These are phyloP conservation scores for Anthostomella pinea DNA, from an alignment of 2,329 filamentous ascomycete genomes.

Conservation along the genomic window DNA sequence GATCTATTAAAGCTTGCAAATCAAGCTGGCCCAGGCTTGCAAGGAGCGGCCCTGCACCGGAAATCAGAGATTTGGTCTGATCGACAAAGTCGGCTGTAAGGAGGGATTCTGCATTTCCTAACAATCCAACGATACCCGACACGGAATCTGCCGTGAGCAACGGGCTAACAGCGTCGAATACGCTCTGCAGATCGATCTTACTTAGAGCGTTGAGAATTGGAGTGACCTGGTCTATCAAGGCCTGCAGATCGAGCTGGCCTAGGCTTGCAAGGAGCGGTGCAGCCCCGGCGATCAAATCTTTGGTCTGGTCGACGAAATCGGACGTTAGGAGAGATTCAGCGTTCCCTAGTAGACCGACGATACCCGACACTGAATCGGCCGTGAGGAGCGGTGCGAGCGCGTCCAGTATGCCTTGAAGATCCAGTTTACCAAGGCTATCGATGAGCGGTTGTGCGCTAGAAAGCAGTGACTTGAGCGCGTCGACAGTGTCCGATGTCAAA, in stretches of 20 bases:
- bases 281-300: constrained; percentile 25
- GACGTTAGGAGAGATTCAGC: constrained; percentile 27
- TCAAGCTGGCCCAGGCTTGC: constrained; percentile 30
- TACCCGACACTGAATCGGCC: constrained; percentile 27
- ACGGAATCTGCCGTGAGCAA: constrained; percentile 34
- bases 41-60: constrained; percentile 24
- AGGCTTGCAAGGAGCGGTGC: constrained; percentile 23
- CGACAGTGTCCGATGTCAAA: constrained; percentile 28
- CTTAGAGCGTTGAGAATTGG: constrained; percentile 31
- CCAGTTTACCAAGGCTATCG: constrained; percentile 31
- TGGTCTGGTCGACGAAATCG: constrained; percentile 26
- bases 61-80: constrained; percentile 29
- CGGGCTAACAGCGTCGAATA: constrained; percentile 33
- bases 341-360: constrained; percentile 29
- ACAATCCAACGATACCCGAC: constrained; percentile 30
- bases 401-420: constrained; percentile 34
- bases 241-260: constrained; percentile 31
- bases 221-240: constrained; percentile 27
- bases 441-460: constrained; percentile 28
- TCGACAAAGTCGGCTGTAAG: constrained; percentile 28
- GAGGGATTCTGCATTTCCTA: constrained; percentile 32
- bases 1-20: constrained; percentile 32
- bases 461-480: constrained; percentile 22
- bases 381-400: constrained; percentile 35
- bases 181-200: constrained; percentile 28